A percentile compares a stretch with the other conserved stretches of the same genome.
Evolutionary conservation across 2,329 filamentous ascomycete genomes (phyloP).

Genomic region (Trichophyton rubrum): DNA sequence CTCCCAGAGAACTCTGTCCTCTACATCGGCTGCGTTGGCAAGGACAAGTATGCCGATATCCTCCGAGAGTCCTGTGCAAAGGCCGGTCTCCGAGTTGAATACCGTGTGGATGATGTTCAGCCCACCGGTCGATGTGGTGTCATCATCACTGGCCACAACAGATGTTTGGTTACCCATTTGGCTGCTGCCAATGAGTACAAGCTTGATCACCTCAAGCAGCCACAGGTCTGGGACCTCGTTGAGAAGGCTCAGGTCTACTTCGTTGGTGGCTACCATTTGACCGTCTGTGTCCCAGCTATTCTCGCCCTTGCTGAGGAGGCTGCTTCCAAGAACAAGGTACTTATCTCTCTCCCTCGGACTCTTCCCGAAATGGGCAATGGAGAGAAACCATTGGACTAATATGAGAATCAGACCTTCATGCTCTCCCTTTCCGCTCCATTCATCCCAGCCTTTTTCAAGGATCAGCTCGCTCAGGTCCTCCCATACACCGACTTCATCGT

Average conservation of each 20-base stretch:
- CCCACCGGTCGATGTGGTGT: conserved; percentile 91
- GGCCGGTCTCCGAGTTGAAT: conserved; percentile 85
- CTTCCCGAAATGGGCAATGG: not conserved
- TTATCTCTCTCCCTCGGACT: conserved; percentile 3
- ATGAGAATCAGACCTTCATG: conserved; percentile 53
- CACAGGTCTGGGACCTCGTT: conserved; percentile 82
- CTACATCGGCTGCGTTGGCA: conserved; percentile 86
- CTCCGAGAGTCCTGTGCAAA: conserved; percentile 75
- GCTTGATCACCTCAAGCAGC: conserved; percentile 79
- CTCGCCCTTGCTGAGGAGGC: conserved; percentile 83
- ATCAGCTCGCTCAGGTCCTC: conserved; percentile 70
- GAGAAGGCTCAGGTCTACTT: conserved; percentile 83
- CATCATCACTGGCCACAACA: conserved; percentile 92
- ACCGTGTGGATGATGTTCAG: conserved; percentile 72
- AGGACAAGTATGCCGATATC: conserved; percentile 89
- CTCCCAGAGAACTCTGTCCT: conserved; percentile 79
- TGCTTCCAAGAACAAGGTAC: conserved; percentile 70
- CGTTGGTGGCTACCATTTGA: conserved; percentile 94
- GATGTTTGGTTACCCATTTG: conserved; percentile 87
- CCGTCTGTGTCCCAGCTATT: conserved; percentile 83
- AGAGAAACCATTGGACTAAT: not conserved
- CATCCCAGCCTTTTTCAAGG: conserved; percentile 96
- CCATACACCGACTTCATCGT: conserved; percentile 94
- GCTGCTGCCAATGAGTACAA: conserved; percentile 96
- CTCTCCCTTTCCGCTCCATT: conserved; percentile 92